These are phyloP conservation scores for Quercus engelmannii DNA, from an alignment of 306 rosid species.

Conservation along the genomic window DNA sequence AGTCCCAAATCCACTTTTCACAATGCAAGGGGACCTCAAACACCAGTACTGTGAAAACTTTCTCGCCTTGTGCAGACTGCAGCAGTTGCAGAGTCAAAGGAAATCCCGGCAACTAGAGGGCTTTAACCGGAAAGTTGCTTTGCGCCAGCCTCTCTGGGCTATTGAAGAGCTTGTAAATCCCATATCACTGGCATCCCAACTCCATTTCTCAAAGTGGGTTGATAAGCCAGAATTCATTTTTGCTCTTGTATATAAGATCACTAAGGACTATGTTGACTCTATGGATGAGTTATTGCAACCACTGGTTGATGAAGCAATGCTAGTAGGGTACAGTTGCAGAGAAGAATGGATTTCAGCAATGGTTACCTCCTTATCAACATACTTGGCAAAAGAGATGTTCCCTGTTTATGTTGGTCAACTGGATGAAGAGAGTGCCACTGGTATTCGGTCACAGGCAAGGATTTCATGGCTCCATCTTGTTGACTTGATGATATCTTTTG, in stretches of 20 bases:
- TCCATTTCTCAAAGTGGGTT: slow-evolving; percentile 86
- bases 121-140: slow-evolving; percentile 47
- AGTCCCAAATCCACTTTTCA: slow-evolving; percentile 64
- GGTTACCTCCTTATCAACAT: slow-evolving; percentile 76
- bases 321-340: slow-evolving; percentile 83
- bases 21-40: slow-evolving; percentile 79
- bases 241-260: slow-evolving; percentile 80
- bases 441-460: slow-evolving; percentile 50
- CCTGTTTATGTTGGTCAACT: slow-evolving; percentile 57
- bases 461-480: slow-evolving; percentile 79
- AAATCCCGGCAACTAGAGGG: slow-evolving; percentile 82
- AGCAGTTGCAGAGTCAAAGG: slow-evolving; percentile 81
- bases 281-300: slow-evolving; percentile 93
- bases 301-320: slow-evolving; percentile 80
- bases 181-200: slow-evolving; percentile 71
- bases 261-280: slow-evolving; percentile 79
- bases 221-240: slow-evolving; percentile 84
- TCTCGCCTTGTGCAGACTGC: slow-evolving; percentile 76
- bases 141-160: slow-evolving; percentile 90
- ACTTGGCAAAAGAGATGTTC: slow-evolving; percentile 84
- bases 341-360: slow-evolving; percentile 96
- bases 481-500: slow-evolving; percentile 93
- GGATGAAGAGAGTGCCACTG: slow-evolving; percentile 45
- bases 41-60: slow-evolving; percentile 69
- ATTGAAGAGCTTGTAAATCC: slow-evolving; percentile 98